Base-by-base conservation (phyloP, 352 stramenopile genomes). In the Blastocystis sp. region DNA sequence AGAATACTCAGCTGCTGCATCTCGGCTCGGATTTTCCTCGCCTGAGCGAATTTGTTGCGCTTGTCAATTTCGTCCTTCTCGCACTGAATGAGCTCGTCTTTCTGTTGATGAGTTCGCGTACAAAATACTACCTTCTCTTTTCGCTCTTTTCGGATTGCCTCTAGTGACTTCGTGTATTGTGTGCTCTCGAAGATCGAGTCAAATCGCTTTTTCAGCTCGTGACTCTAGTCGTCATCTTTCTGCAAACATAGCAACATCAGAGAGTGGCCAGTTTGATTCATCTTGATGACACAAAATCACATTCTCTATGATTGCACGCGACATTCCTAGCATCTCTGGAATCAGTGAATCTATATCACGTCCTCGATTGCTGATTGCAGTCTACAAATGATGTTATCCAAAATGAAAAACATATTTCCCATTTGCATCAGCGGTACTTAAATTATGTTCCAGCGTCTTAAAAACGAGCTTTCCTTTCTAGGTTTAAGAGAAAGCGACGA, bases 181-280 rank as follows among this genome's bases (percentile, higher is more conserved):
- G 96, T 96, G 6, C 95, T 98, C 92, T 99, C 97, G 90, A 99
- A 99, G 70, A 99, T 99, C 90, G 98, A 96, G 92, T 99, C 98
- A 90, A 99, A 99, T 41, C 96, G 93, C 91, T 99, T 99, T 92
- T 99, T 99, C 4, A 99, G 92, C 75, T 98, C 95, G 0, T 94
- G 94, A 18, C 96, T 95, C 92, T 89, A 24, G 8, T 0, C 43
- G 34, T 89, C 24, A 69, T n/a, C 6, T n/a, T n/a, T 26, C 41
- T 20, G 7, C 26, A 20, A 50, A 13, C 24, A 90, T 2, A 30
- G 26, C 18, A 82, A 85, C 63, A n/a, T 92, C 90, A 76, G 93
- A 92, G 62, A 98, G 90, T 16, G 98, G 98, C 98, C 98, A 99
- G 64, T 96, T 98, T 11, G 95, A 96, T 34, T 98, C 96, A 90